phyloP scores from a whole-genome alignment of 2,329 filamentous ascomycete genomes.

The Talaromyces marneffei region DNA sequence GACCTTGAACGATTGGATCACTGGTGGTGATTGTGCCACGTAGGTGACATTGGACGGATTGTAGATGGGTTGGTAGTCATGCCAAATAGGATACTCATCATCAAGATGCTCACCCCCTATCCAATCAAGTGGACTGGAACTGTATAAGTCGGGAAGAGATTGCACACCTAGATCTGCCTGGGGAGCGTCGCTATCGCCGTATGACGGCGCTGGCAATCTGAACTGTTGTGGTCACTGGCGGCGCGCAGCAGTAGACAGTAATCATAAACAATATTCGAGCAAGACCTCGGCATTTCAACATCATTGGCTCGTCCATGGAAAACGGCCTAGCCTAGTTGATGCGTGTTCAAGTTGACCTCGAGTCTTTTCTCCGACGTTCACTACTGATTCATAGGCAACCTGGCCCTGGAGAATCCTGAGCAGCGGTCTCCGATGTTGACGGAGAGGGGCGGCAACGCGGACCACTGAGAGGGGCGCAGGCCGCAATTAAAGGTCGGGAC shows the following conservation, averaged over 20 bases:
- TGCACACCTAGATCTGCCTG: background rate
- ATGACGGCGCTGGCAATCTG: background rate
- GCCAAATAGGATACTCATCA: background rate
- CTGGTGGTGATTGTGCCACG: conserved; percentile 13
- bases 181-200: background rate
- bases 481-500: background rate
- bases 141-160: background rate
- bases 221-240: background rate
- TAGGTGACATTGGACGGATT: background rate
- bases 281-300: background rate
- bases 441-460: background rate
- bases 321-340: background rate
- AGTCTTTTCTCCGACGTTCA: background rate
- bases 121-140: conserved; percentile 2
- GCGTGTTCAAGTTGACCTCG: background rate
- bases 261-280: background rate
- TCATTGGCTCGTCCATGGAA: conserved; percentile 7
- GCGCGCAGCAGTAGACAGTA: background rate
- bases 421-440: background rate
- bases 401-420: background rate
- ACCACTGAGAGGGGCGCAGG: background rate
- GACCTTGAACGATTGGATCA: background rate
- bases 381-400: background rate
- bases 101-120: background rate
- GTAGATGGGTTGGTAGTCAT: background rate